Percentiles rank a stretch among this genome's conserved stretches.
Evolutionary conservation across 1,284 basidiomycete genomes (phyloP).

Genomic region (Kalmanozyma brasiliensis): DNA sequence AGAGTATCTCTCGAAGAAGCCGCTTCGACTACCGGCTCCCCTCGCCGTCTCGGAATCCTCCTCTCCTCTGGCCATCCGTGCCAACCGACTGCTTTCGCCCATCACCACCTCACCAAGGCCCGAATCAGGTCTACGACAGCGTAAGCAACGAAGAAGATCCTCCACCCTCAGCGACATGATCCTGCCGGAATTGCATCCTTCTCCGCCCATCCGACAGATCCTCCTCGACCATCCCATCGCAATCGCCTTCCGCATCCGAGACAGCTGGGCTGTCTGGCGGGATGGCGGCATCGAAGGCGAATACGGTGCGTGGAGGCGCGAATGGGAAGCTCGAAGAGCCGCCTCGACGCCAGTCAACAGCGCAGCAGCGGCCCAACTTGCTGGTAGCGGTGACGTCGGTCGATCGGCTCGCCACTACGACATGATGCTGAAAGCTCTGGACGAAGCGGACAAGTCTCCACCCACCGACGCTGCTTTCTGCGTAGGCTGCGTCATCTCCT

Average conservation of each 20-base stretch:
- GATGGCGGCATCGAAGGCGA: slow-evolving; percentile 78
- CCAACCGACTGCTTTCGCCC: slow-evolving; percentile 30
- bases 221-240: slow-evolving; percentile 75
- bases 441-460: slow-evolving; percentile 78
- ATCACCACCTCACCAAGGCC: slow-evolving; percentile 11
- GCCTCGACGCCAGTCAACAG: slow-evolving; percentile 45
- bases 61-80: slow-evolving; percentile 27
- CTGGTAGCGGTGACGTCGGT: slow-evolving; percentile 8
- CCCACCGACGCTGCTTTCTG: slow-evolving; percentile 87
- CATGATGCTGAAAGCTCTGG: slow-evolving; percentile 77
- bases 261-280: slow-evolving; percentile 81
- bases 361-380: slow-evolving; percentile 32
- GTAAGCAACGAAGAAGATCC: slow-evolving; percentile 21
- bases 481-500: slow-evolving; percentile 86
- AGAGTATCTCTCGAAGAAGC: slow-evolving; percentile 73
- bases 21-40: slow-evolving; percentile 33
- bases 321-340: slow-evolving; percentile 68
- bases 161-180: slow-evolving; percentile 32
- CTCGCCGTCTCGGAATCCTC: slow-evolving; percentile 38
- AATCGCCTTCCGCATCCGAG: slow-evolving; percentile 77
- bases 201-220: slow-evolving; percentile 69
- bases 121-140: slow-evolving; percentile 12
- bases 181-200: slow-evolving; percentile 37
- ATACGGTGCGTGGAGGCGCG: slow-evolving; percentile 75
- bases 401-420: slow-evolving; percentile 35